Percentiles rank a stretch among this genome's conserved stretches.
These are phyloP conservation scores for Tillandsia fasciculata DNA, from an alignment of 176 grass and related monocot genomes.

Conservation along the genomic window DNA sequence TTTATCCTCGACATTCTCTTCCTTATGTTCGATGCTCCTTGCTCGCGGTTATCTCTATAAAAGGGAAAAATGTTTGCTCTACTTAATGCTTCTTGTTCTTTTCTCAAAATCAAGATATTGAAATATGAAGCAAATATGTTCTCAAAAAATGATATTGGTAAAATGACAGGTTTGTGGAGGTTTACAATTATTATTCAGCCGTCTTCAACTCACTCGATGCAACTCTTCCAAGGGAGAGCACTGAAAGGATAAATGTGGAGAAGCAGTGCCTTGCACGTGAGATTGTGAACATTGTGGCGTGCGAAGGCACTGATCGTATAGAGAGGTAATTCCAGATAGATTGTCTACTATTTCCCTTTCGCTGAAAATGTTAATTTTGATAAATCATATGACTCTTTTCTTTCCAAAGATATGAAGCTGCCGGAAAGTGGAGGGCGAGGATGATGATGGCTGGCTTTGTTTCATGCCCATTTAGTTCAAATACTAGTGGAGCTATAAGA, in stretches of 20 bases:
- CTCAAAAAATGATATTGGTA: too few species aligned
- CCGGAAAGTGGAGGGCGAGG: slow-evolving; percentile 93
- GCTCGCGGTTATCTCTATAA: too few species aligned
- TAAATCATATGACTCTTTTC: not conserved
- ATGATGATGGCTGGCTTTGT: slow-evolving; percentile 95
- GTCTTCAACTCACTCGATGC: slow-evolving; percentile 70
- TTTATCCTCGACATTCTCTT: too few species aligned
- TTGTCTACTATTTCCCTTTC: not conserved
- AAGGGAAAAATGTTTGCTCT: too few species aligned
- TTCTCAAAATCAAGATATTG: too few species aligned
- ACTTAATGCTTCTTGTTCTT: too few species aligned
- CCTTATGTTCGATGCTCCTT: too few species aligned
- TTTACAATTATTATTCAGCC: slow-evolving; percentile 66
- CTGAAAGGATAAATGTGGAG: slow-evolving; percentile 55
- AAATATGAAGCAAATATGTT: too few species aligned
- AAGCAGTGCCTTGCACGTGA: slow-evolving; percentile 79
- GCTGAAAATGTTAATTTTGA: not conserved
- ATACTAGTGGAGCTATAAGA: slow-evolving; percentile 49
- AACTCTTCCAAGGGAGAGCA: slow-evolving; percentile 39
- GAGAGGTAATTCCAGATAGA: slow-evolving; percentile 44
- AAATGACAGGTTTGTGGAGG: slow-evolving; percentile 38
- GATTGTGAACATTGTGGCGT: slow-evolving; percentile 80
- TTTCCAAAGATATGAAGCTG: slow-evolving; percentile 68
- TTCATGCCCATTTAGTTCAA: slow-evolving; percentile 47
- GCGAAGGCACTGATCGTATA: slow-evolving; percentile 63